Evolutionary conservation across 306 rosid genomes (phyloP), one percentile per base, ranked within the genome.

Genomic region (Cercis canadensis): DNA sequence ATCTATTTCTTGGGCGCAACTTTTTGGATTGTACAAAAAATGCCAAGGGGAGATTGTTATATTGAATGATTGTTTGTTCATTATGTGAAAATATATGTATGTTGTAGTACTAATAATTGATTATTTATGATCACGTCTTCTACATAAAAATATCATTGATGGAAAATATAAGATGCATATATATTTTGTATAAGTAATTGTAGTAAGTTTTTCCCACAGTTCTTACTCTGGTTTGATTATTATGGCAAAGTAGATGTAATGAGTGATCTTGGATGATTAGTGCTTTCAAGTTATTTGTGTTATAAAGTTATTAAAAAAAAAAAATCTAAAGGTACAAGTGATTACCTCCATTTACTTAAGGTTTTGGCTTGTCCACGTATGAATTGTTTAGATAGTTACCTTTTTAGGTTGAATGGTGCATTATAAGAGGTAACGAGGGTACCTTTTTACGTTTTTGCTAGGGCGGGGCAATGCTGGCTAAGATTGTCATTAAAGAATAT

Each of bases 101-200:
- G 29, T 24, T 24, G 33, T 65, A 8, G 34, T 5, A 70, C 34
- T 8, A 19, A 19, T 9, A 63, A 46, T 8, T 65, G 2, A n/a
- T 59, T 21, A 65, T 70, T 58, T 36, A 50, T 63, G 16, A 51
- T 33, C 31, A 47, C 41, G 43, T 80, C 7, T 52, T 49, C 34
- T 44, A 52, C 29, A 24, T 24, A 24, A 24, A 24, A 24, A 24
- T 24, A 24, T 24, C 29, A 24, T 24, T 24, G 29, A n/a, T n/a
- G n/a, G n/a, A n/a, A n/a, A n/a, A n/a, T n/a, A n/a, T n/a, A n/a
- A n/a, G n/a, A n/a, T n/a, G n/a, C n/a, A n/a, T n/a, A n/a, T n/a
- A n/a, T n/a, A n/a, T n/a, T n/a, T n/a, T n/a, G n/a, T n/a, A n/a
- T n/a, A n/a, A n/a, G n/a, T n/a, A n/a, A n/a, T n/a, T n/a, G n/a